Conservation (phyloP, 2,329 filamentous ascomycete genomes). For the Diaporthe velutina region DNA sequence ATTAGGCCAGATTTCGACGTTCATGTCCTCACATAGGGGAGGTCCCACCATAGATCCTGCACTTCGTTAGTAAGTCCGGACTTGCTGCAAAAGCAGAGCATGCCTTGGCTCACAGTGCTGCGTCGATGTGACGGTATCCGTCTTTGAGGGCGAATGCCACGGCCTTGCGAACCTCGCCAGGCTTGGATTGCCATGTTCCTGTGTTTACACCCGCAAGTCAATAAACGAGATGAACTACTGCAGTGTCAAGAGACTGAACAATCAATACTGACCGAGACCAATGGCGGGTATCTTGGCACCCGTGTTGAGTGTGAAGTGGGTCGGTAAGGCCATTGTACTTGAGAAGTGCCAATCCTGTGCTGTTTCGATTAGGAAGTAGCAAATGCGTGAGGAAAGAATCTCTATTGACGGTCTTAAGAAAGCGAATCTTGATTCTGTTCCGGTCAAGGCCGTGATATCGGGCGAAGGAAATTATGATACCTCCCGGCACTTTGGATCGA, state of each 20-base stretch:
- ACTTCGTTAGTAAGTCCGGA: background rate
- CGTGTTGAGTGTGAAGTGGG: slow-evolving; percentile 56
- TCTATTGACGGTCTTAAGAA: background rate
- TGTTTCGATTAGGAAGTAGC: background rate
- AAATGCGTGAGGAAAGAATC: too few relatives aligned
- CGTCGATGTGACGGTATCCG: slow-evolving; percentile 71
- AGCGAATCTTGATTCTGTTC: background rate
- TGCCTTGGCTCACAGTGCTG: slow-evolving; percentile 45
- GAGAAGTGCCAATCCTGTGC: background rate
- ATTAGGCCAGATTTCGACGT: slow-evolving; percentile 14
- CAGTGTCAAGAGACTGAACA: slow-evolving; percentile 38
- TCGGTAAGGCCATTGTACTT: slow-evolving; percentile 2
- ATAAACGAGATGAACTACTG: background rate
- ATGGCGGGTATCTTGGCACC: slow-evolving; percentile 71
- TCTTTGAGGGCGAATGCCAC: slow-evolving; percentile 66
- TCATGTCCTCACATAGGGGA: slow-evolving; percentile 44
- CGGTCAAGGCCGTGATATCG: background rate
- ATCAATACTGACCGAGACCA: slow-evolving; percentile 58
- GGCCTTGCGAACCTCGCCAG: slow-evolving; percentile 68
- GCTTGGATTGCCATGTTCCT: slow-evolving; percentile 72
- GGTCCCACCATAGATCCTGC: slow-evolving; percentile 22
- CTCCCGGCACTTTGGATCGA: background rate
- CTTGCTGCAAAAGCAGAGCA: background rate
- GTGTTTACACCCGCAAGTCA: background rate
- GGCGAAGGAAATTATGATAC: background rate